Evolutionary conservation across 306 rosid genomes (phyloP).

Genomic region (Aeschynomene evenia): DNA sequence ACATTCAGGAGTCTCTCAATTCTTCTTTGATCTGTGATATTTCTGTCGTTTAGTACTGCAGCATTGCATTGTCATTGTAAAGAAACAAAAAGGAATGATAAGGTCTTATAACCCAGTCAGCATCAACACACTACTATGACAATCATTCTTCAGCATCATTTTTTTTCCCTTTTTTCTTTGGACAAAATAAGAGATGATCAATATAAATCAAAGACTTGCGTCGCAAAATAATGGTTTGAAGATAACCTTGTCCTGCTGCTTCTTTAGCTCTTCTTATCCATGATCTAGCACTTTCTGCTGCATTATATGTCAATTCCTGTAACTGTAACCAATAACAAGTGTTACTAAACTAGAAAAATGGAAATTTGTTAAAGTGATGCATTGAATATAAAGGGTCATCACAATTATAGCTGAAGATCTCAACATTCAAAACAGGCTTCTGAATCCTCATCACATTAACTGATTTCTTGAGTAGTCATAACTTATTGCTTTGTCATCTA

Average conservation of each 20-base stretch:
- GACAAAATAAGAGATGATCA: background rate
- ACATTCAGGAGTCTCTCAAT: conserved; percentile 65
- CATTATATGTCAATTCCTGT: conserved; percentile 53
- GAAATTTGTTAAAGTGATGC: conserved; percentile 11
- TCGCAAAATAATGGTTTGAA: conserved; percentile 1
- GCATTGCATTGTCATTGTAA: conserved; percentile 10
- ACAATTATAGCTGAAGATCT: background rate
- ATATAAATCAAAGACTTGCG: background rate
- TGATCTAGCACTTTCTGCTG: conserved; percentile 66
- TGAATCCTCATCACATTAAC: background rate
- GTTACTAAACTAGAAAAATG: background rate
- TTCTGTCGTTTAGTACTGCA: conserved; percentile 9
- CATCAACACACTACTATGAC: background rate
- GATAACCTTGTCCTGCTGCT: conserved; percentile 71
- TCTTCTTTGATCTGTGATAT: conserved; percentile 66
- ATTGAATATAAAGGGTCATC: conserved; percentile 13
- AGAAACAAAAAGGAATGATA: conserved; percentile 16
- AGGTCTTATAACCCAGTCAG: background rate
- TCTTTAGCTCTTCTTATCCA: conserved; percentile 79
- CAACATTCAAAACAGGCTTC: background rate
- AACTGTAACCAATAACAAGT: conserved; percentile 48
- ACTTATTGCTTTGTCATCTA: background rate
- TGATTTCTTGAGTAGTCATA: background rate
- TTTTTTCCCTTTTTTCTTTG: background rate
- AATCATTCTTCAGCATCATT: background rate